A percentile compares a stretch with the other conserved stretches of the same genome.
phyloP scores from a whole-genome alignment of 805 yeast species.

The Alloascoidea africana region DNA sequence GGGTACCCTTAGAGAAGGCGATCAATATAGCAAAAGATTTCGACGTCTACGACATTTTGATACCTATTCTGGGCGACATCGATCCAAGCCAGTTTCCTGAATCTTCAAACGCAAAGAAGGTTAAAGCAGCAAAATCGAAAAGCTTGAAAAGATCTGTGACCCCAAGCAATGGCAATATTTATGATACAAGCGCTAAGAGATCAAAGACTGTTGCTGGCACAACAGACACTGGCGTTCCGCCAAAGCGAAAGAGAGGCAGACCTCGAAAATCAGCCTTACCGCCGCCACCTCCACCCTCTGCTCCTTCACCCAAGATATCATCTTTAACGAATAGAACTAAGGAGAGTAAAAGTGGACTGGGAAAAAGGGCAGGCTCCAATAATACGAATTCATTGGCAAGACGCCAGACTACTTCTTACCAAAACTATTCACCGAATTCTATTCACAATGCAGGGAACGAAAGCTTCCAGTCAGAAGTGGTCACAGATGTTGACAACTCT shows the following conservation, averaged over 20 bases:
- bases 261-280: background rate
- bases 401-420: background rate
- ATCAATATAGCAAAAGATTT: constrained; percentile 47
- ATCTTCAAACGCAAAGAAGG: constrained; percentile 26
- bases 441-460: background rate
- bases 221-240: constrained; percentile 2
- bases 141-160: constrained; percentile 7
- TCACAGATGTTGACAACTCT: constrained; percentile 7
- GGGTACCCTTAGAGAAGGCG: constrained; percentile 83
- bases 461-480: constrained; percentile 3
- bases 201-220: constrained; percentile 7
- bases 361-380: background rate
- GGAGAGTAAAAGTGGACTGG: background rate
- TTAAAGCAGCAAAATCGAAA: constrained; percentile 10
- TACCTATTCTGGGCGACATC: constrained; percentile 41
- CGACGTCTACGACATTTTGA: constrained; percentile 44
- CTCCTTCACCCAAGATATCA: too few relatives aligned
- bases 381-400: background rate
- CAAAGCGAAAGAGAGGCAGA: background rate
- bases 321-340: too few relatives aligned
- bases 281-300: too few relatives aligned
- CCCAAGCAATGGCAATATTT: constrained; percentile 1
- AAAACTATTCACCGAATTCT: constrained; percentile 1
- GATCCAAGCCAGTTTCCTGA: constrained; percentile 56
- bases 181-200: constrained; percentile 3